Evolutionary conservation across 2,329 filamentous ascomycete species (phyloP), one percentile per base, ranked within the genome.

Genomic region (Fusarium redolens): DNA sequence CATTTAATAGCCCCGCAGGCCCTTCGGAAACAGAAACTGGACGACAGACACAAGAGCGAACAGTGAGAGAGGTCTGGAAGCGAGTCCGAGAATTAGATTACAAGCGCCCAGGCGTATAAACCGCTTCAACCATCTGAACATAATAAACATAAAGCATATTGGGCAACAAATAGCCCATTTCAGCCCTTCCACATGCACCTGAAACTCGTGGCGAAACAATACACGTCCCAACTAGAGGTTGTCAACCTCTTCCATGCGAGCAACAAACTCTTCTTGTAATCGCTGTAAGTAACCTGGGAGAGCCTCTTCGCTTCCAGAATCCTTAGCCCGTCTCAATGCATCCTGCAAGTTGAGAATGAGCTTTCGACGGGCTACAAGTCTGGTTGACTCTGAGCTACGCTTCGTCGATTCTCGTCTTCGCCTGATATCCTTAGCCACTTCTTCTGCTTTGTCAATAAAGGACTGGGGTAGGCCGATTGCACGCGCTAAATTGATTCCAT

Each of bases 401-500:
- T 89, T 90, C 71, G 86, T 90, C 31, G 85, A 85, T 63, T 90
- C 87, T 25, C 86, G 85, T 28, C 88, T 87, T 14, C 84, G 82
- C 44, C 90, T 86, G 11, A 98, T 82, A 28, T 87, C 87, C 6
- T 85, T 84, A 0, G 93, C 90, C 8, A 96, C 90, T 0, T 83
- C 78, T 68, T 92, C 90, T 0, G 95, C 96, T 37, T 88, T 86
- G 11, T 91, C 83, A 5, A 97, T 83, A 6, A 97, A 89, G 2
- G 83, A 82, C 0, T 86, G 79, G 0, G 96, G 94, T 11, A 97
- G 87, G 1, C 92, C 91, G 30, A 96, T 86, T 0, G 94, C 88
- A 37, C 90, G 89, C 0, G 96, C 95, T 7, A 98, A 86, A 1
- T 91, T 87, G n/a, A 98, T 87, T 0, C 96, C 96, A 77, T 99